These are phyloP conservation scores for Desmodesmus armatus DNA, from an alignment of 139 green algal species.

Conservation along the genomic window DNA sequence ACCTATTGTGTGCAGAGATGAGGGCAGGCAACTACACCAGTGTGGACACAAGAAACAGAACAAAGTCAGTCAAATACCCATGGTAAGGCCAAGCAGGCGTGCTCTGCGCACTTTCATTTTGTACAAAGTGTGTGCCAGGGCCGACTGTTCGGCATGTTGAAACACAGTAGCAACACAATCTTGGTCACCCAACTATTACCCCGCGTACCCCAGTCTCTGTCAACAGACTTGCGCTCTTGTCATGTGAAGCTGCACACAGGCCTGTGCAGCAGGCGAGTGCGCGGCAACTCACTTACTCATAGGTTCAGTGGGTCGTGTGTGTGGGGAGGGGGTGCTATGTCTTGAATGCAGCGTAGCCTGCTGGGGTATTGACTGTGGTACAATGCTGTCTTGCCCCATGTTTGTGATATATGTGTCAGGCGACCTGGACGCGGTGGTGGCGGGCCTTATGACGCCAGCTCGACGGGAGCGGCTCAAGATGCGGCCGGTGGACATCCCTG, in stretches of 20 bases:
- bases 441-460: slow-evolving; percentile 65
- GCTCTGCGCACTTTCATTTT: background rate
- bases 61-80: too few species aligned
- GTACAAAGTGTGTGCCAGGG: too few species aligned
- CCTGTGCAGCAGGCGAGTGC: background rate
- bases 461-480: slow-evolving; percentile 60
- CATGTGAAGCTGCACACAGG: background rate
- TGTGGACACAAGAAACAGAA: too few species aligned
- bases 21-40: too few species aligned
- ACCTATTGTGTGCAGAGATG: too few species aligned
- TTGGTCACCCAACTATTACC: background rate
- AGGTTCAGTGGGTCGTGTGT: background rate
- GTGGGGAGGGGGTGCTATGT: too few species aligned
- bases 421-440: slow-evolving; percentile 54
- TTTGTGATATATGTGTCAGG: background rate
- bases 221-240: background rate
- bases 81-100: too few species aligned
- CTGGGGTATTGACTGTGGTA: background rate
- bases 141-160: background rate
- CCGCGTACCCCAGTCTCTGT: too few species aligned
- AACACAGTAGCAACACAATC: background rate
- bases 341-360: background rate
- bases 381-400: background rate
- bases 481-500: slow-evolving; percentile 57
- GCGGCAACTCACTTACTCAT: slow-evolving; percentile 18